Percentiles rank a stretch among this genome's conserved stretches.
phyloP scores from a whole-genome alignment of 257 asterid genomes.

The Henckelia pumila region DNA sequence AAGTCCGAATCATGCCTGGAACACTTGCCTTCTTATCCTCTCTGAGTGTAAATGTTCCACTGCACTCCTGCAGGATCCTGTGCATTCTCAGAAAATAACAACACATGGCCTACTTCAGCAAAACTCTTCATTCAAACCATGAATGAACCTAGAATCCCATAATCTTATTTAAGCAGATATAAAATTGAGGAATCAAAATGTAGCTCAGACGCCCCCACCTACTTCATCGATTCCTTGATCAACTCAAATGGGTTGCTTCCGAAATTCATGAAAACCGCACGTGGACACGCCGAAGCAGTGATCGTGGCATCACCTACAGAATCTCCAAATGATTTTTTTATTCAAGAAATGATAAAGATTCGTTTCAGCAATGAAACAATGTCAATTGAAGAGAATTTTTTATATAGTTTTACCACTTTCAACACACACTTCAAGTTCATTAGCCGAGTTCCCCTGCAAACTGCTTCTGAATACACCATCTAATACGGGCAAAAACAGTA shows the following conservation, averaged over 20 bases:
- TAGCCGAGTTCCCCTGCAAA: conserved; percentile 53
- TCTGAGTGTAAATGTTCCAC: conserved; percentile 42
- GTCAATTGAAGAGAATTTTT: not conserved
- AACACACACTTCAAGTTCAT: conserved; percentile 56
- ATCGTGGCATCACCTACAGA: conserved; percentile 39
- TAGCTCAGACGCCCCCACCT: conserved; percentile 30
- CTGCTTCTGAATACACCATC: conserved; percentile 53
- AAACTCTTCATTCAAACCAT: conserved; percentile 6
- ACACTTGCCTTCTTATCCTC: conserved; percentile 44
- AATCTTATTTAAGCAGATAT: conserved; percentile 10
- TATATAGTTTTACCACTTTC: conserved; percentile 37
- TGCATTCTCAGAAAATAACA: conserved; percentile 24
- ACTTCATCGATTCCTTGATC: conserved; percentile 54
- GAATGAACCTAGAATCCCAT: conserved; percentile 8
- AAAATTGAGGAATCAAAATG: conserved; percentile 2
- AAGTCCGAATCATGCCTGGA: not conserved
- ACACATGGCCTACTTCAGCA: not conserved
- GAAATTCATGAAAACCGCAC: conserved; percentile 42
- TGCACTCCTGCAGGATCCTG: conserved; percentile 43
- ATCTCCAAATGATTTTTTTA: not conserved
- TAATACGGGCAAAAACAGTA: conserved; percentile 41
- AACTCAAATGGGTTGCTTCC: conserved; percentile 44
- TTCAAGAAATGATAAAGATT: not conserved
- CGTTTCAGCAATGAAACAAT: not conserved
- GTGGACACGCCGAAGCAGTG: conserved; percentile 29